Base-by-base conservation (phyloP, 2,329 filamentous ascomycete species). In the Cladophialophora chaetospira region DNA sequence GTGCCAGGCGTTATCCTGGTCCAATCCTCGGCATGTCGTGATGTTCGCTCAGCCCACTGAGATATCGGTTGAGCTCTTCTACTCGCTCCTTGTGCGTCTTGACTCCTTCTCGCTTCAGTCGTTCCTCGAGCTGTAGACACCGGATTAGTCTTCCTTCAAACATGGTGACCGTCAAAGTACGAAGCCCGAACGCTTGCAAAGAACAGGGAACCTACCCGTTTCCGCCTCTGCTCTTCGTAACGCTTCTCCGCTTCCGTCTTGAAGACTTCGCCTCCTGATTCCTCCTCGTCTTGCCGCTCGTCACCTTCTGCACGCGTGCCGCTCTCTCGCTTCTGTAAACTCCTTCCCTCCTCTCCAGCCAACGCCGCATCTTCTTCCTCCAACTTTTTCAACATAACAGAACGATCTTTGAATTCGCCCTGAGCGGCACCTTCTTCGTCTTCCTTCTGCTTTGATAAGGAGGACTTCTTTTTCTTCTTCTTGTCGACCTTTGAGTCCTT, bases 61-160 rank as follows among this genome's bases (percentile, higher is more conserved):
- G 77, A 72, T 97, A 97, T 62, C 89, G 90, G 72, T 99, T 99
- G 66, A 97, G 77, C 71, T 97, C 91, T 72, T 97, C 92, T 40
- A 99, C 93, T 9, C 91, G 86, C 77, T 99, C 89, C 72, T 97
- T 97, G 74, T 99, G 94, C 26, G 92, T 96, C 79, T 97, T 97
- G 65, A 93, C 84, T 13, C 95, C 87, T 71, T 97, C 92, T 11
- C 88, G 85, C 69, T 88, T 86, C 42, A 95, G 77, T 61, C 91
- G 80, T 68, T 96, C 88, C 66, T 94, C 85, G 67, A 97, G 78
- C 90, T 94, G 65, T 26, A 50, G 19, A 15, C 5, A 44, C 8
- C 3, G 2, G 4, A 13, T 44, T 28, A 44, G 42, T 0, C 19
- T 28, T 28, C 42, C 19, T 25, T 15, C 52, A 15, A 19, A 25